Base-by-base conservation (phyloP, 805 yeast species). In the Wickerhamomyces silvicola region DNA sequence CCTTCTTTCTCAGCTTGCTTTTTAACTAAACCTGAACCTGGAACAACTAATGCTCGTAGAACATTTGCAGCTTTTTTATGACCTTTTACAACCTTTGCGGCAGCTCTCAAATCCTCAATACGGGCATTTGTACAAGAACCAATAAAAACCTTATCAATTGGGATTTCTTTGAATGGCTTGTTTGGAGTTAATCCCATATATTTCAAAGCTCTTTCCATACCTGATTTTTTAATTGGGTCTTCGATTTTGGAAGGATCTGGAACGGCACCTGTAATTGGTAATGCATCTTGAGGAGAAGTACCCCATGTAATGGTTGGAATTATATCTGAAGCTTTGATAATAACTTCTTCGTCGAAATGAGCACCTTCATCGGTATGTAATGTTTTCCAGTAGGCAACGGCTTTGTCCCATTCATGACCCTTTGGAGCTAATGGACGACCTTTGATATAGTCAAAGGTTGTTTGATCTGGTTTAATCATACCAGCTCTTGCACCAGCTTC, bases 401-500 rank as follows among this genome's bases (percentile, higher is more conserved):
- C 98, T 62, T 90, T 87, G 34, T 83, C 95, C 95, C 95, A 92
- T 64, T 90, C 88, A 4, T 61, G 86, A 38, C 94, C 98, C 55
- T 75, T 73, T 54, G 98, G 98, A 42, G 96, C 90, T 47, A 92
- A 71, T 26, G 97, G 97, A 56, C 96, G 76, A 40, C 94, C 95
- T 66, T 88, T 79, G 50, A 92, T 70, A 63, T 92, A 92, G 38
- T 81, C 80, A 52, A 81, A 84, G 18, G 97, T 90, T 33, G 59
- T 78, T 43, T 87, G 82, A 57, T 92, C 98, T 8, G 98, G 98
- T 44, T 81, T 83, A 57, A 92, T 90, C 97, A 92, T 86, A 64
- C 98, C 98, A 18, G 98, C 97, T 67, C 98, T 81, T 12, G 98
- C 98, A 66, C 98, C 98, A 38, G 82, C 98, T 67, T 92, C 98